Evolutionary conservation across 495 filamentous ascomycete genomes (phyloP).

Genomic region (Paragyromitra xinjiangensis): DNA sequence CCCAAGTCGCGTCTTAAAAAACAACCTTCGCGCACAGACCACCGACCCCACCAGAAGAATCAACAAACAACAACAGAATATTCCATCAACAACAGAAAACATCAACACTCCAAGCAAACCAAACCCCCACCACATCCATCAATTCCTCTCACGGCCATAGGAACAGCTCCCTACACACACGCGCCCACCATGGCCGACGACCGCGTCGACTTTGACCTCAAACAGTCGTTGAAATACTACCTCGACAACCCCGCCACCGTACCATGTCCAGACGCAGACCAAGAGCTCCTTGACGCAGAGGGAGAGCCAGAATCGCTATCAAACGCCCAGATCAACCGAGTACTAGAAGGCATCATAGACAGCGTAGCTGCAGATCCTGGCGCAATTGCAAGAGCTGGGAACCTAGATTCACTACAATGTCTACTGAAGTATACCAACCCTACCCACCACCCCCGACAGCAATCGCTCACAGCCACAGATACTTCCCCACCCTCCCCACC

Average conservation of each 20-base stretch:
- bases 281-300: slow-evolving; percentile 87
- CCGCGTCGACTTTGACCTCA: slow-evolving; percentile 86
- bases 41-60: not conserved
- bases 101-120: not conserved
- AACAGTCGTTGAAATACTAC: slow-evolving; percentile 93
- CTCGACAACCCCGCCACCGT: slow-evolving; percentile 87
- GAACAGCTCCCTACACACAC: not conserved
- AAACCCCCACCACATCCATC: not conserved
- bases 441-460: not conserved
- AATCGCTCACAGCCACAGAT: slow-evolving; percentile 70
- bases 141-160: not conserved
- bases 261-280: slow-evolving; percentile 85
- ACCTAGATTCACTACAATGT: slow-evolving; percentile 93
- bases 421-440: slow-evolving; percentile 67
- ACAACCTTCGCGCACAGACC: not conserved
- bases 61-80: slow-evolving; percentile 30
- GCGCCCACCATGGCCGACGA: slow-evolving; percentile 72
- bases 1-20: slow-evolving; percentile 5
- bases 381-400: slow-evolving; percentile 75
- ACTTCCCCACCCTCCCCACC: slow-evolving; percentile 78
- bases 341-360: slow-evolving; percentile 88
- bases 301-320: slow-evolving; percentile 86
- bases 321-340: slow-evolving; percentile 77
- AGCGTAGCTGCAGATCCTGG: slow-evolving; percentile 91
- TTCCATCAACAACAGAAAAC: slow-evolving; percentile 3